Conservation (phyloP, 306 rosid genomes). For the Purshia tridentata region DNA sequence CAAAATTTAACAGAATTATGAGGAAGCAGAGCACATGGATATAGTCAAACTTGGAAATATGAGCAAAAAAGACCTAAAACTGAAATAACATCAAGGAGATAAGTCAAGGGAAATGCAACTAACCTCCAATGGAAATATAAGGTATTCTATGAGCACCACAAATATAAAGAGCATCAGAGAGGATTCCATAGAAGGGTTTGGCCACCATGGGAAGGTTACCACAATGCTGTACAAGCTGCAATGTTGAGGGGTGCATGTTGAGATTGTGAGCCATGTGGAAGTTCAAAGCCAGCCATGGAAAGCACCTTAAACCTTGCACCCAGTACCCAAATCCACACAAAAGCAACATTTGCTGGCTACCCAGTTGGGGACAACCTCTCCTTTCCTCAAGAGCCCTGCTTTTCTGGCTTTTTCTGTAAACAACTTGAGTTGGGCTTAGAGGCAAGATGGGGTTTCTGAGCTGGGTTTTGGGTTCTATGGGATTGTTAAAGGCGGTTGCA, state of each 20-base stretch:
- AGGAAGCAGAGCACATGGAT: neutral
- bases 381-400: slow-evolving; percentile 26
- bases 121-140: slow-evolving; percentile 79
- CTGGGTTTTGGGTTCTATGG: slow-evolving; percentile 22
- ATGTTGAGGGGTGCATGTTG: slow-evolving; percentile 51
- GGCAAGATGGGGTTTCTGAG: slow-evolving; percentile 18
- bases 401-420: slow-evolving; percentile 14
- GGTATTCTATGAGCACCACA: slow-evolving; percentile 83
- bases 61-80: neutral
- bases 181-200: slow-evolving; percentile 76
- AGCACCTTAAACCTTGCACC: slow-evolving; percentile 90
- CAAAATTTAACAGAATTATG: neutral
- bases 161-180: slow-evolving; percentile 73
- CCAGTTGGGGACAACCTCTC: slow-evolving; percentile 30
- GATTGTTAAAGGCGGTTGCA: slow-evolving; percentile 8
- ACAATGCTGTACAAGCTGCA: slow-evolving; percentile 77
- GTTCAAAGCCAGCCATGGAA: slow-evolving; percentile 90
- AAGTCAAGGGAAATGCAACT: slow-evolving; percentile 9
- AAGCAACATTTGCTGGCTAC: slow-evolving; percentile 42
- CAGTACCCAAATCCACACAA: slow-evolving; percentile 88
- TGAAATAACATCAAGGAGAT: neutral
- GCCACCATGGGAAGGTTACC: slow-evolving; percentile 89
- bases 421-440: slow-evolving; percentile 14
- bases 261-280: slow-evolving; percentile 75
- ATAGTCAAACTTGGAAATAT: neutral